Conservation (phyloP, 495 filamentous ascomycete genomes). For the Penicillium paradoxum region DNA sequence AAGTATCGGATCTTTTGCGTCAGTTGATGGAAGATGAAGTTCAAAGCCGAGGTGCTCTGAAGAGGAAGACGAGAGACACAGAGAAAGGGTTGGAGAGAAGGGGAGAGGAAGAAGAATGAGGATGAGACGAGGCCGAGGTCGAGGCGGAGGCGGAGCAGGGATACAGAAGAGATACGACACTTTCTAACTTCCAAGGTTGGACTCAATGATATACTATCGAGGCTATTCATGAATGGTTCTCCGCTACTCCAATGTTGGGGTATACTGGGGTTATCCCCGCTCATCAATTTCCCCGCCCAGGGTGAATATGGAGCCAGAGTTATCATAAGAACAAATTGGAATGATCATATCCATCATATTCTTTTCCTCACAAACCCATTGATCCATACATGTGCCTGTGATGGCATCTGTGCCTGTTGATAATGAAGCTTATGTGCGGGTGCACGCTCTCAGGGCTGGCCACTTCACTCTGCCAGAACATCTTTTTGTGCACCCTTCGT, state of each 20-base stretch:
- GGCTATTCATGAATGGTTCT: neutral
- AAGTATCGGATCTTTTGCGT: neutral
- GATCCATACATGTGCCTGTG: neutral
- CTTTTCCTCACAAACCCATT: neutral
- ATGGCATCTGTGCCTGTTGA: neutral
- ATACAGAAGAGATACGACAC: too few species aligned
- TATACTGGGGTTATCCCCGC: neutral
- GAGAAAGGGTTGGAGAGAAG: too few species aligned
- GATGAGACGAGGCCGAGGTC: too few species aligned
- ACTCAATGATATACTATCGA: neutral
- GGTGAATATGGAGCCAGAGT: too few species aligned
- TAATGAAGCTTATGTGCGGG: neutral
- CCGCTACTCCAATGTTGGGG: neutral
- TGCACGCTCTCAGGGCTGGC: constrained; percentile 2
- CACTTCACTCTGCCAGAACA: constrained; percentile 36
- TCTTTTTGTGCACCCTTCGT: constrained; percentile 31
- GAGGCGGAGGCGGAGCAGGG: too few species aligned
- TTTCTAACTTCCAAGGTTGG: too few species aligned
- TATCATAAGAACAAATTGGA: too few species aligned
- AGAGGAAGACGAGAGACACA: neutral
- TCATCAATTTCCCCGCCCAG: neutral
- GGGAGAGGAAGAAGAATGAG: too few species aligned
- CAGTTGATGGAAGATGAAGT: too few species aligned
- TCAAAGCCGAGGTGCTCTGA: neutral
- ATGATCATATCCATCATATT: neutral